phyloP scores from a whole-genome alignment of 331 rosid genomes.

The Phaseolus coccineus region DNA sequence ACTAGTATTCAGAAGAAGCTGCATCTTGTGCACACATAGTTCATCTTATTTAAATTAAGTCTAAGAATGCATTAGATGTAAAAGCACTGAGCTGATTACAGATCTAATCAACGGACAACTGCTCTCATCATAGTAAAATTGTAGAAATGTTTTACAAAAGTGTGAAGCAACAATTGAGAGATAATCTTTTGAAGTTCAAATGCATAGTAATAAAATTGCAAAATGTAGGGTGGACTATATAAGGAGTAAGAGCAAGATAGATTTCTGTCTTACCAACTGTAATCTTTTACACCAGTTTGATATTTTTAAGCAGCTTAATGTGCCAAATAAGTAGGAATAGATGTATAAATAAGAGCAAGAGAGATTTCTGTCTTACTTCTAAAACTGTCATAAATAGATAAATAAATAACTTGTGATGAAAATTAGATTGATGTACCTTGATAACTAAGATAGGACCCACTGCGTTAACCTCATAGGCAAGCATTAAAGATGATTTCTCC shows the following conservation, averaged over 20 bases:
- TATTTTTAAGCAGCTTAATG: neutral
- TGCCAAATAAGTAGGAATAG: neutral
- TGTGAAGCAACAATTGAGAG: neutral
- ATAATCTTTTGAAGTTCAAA: conserved; percentile 11
- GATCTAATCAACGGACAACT: neutral
- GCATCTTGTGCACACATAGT: too few species aligned
- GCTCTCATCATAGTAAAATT: neutral
- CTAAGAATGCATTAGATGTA: too few species aligned
- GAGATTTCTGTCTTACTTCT: conserved; percentile 6
- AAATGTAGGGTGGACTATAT: neutral
- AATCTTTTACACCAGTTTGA: neutral
- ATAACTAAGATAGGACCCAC: conserved; percentile 89
- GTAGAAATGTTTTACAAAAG: neutral
- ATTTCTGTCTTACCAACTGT: neutral
- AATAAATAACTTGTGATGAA: conserved; percentile 14
- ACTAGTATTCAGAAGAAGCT: too few species aligned
- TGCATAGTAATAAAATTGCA: neutral
- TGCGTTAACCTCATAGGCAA: conserved; percentile 86
- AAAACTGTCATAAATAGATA: conserved; percentile 15
- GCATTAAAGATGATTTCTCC: conserved; percentile 82
- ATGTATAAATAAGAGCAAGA: neutral
- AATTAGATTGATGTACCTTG: conserved; percentile 62
- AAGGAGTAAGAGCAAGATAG: neutral
- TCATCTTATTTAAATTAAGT: too few species aligned
- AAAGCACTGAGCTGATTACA: too few species aligned